These are phyloP conservation scores for Apiospora koreana DNA, from an alignment of 2,329 filamentous ascomycete genomes.

Conservation along the genomic window DNA sequence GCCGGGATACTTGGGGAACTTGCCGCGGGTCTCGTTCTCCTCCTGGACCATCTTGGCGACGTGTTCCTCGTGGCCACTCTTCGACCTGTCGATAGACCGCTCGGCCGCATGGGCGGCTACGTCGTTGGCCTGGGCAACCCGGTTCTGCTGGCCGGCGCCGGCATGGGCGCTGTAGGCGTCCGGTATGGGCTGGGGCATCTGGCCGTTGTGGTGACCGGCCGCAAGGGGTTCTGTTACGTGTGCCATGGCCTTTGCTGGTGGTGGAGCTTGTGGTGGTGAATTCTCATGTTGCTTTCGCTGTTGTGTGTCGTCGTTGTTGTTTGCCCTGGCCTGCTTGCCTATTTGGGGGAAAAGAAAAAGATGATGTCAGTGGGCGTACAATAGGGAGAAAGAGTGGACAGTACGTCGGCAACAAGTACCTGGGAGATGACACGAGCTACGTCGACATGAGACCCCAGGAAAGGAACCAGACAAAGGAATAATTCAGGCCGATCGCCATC, in stretches of 20 bases:
- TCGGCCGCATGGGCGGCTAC: constrained; percentile 64
- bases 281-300: constrained; percentile 49
- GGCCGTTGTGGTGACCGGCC: constrained; percentile 45
- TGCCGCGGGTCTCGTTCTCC: constrained; percentile 82
- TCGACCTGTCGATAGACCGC: constrained; percentile 51
- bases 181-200: constrained; percentile 40
- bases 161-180: constrained; percentile 65
- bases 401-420: constrained; percentile 2
- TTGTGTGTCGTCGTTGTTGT: constrained; percentile 51
- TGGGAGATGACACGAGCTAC: constrained; percentile 9
- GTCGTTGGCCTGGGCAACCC: constrained; percentile 67
- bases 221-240: constrained; percentile 43
- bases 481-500: background rate
- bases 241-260: constrained; percentile 56
- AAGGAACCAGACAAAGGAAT: constrained; percentile 8
- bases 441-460: constrained; percentile 8
- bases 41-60: constrained; percentile 87
- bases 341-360: constrained; percentile 18
- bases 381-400: background rate
- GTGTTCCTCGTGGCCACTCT: constrained; percentile 61
- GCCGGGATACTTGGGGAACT: constrained; percentile 83
- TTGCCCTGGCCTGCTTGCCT: constrained; percentile 86
- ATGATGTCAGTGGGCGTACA: constrained; percentile 35
- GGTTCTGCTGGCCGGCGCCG: constrained; percentile 59
- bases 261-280: constrained; percentile 44